These are phyloP conservation scores for Boletus coccyginus DNA, from an alignment of 768 basidiomycete species.

Conservation along the genomic window DNA sequence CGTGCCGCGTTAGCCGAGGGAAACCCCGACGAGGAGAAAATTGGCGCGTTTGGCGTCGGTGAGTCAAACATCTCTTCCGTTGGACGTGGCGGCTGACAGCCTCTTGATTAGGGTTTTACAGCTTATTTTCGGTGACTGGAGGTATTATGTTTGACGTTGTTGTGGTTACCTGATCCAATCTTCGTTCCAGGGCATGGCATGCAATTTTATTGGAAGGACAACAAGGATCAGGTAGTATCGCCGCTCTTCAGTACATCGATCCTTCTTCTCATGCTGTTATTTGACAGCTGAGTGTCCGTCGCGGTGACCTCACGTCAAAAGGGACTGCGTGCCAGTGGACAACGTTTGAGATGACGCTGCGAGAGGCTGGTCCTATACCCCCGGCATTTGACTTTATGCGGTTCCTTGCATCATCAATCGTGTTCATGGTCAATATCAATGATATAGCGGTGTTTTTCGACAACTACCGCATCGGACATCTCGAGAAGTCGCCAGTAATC, in stretches of 20 bases:
- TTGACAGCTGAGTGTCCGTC: conserved; percentile 72
- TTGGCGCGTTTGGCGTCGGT: conserved; percentile 27
- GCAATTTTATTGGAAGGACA: conserved; percentile 96
- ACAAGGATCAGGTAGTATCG: conserved; percentile 70
- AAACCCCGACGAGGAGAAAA: conserved; percentile 25
- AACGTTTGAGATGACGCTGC: conserved; percentile 78
- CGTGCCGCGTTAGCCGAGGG: conserved; percentile 14
- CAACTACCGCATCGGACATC: conserved; percentile 60
- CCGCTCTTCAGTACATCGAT: neutral
- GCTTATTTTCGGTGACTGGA: conserved; percentile 79
- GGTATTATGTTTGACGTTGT: conserved; percentile 40
- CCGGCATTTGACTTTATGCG: conserved; percentile 79
- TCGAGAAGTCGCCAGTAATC: conserved; percentile 57
- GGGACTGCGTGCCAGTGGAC: conserved; percentile 58
- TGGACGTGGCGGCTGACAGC: neutral
- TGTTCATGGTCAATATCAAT: conserved; percentile 79
- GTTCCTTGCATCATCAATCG: conserved; percentile 87
- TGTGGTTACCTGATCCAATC: neutral
- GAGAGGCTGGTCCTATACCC: conserved; percentile 75
- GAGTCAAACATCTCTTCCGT: neutral
- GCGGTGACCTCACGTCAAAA: conserved; percentile 57
- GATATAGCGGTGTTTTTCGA: conserved; percentile 80
- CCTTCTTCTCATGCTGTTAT: conserved; percentile 2
- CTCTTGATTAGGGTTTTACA: conserved; percentile 58
- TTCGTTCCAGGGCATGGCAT: conserved; percentile 70